Evolutionary conservation across 2,329 filamentous ascomycete genomes (phyloP).

Genomic region (Scedosporium apiospermum): DNA sequence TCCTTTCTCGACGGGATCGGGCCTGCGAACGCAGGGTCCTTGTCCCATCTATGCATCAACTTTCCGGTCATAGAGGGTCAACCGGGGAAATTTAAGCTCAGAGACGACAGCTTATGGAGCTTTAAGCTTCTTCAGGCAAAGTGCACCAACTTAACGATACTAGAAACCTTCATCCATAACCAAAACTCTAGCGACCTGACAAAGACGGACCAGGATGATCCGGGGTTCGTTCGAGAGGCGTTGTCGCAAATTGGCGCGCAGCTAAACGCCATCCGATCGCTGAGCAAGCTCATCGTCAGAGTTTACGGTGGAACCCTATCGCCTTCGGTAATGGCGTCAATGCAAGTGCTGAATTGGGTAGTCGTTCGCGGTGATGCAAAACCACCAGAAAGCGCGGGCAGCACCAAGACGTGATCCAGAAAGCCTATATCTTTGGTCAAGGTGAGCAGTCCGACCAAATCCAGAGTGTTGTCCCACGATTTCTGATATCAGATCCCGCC

Average conservation of each 20-base stretch:
- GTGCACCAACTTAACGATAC: conserved; percentile 7
- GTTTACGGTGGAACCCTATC: conserved; percentile 2
- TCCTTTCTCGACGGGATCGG: conserved; percentile 9
- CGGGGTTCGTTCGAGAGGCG: conserved; percentile 9
- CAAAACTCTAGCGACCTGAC: conserved; percentile 7
- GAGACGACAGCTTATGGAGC: background rate
- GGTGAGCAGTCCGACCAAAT: no score
- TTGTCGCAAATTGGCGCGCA: conserved; percentile 9
- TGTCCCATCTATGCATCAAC: conserved; percentile 9
- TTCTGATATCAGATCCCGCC: no score
- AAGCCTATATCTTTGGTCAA: no score
- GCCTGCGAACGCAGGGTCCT: conserved; percentile 3
- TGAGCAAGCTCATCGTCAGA: conserved; percentile 10
- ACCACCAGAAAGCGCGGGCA: no score
- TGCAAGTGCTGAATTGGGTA: conserved; percentile 2
- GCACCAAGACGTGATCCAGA: no score
- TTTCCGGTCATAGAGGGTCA: conserved; percentile 5
- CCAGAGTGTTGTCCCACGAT: no score
- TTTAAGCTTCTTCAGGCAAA: conserved; percentile 6
- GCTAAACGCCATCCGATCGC: conserved; percentile 8
- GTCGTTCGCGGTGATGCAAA: background rate
- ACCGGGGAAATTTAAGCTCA: background rate
- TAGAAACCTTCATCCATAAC: conserved; percentile 7
- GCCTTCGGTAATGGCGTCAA: conserved; percentile 5
- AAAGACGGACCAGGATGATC: conserved; percentile 1